Evolutionary conservation across 768 basidiomycete genomes (phyloP).

Genomic region (Calocybe gangraenosa): DNA sequence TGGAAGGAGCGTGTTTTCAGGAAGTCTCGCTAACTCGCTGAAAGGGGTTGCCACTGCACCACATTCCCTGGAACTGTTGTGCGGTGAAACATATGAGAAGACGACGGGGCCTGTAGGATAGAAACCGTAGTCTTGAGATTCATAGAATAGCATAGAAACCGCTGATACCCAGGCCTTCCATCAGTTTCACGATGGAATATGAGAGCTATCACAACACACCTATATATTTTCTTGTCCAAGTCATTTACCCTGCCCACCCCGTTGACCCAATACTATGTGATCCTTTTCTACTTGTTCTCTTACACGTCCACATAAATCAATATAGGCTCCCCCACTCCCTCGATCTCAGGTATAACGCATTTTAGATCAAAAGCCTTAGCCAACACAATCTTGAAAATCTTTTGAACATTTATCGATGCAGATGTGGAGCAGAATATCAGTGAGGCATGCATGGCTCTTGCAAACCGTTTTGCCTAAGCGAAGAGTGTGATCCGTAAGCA

Average conservation of each 20-base stretch:
- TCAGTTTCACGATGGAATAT: neutral
- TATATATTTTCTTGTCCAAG: conserved; percentile 28
- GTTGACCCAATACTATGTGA: conserved; percentile 11
- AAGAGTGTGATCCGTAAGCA: conserved; percentile 8
- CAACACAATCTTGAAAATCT: conserved; percentile 97
- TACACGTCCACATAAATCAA: conserved; percentile 89
- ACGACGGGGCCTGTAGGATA: too few relatives aligned
- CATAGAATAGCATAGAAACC: too few relatives aligned
- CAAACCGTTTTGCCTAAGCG: conserved; percentile 89
- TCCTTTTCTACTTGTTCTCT: conserved; percentile 17
- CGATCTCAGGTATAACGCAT: conserved; percentile 97
- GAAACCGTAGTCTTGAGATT: too few relatives aligned
- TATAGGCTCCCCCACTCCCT: conserved; percentile 93
- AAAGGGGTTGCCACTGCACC: neutral
- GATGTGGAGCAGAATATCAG: conserved; percentile 99
- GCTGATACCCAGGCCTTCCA: too few relatives aligned
- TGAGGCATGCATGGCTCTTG: conserved; percentile 99
- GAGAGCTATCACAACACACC: conserved; percentile 16
- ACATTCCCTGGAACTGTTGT: neutral
- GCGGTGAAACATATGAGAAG: too few relatives aligned
- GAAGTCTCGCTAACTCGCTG: neutral
- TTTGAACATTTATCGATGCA: conserved; percentile 99
- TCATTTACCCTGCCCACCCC: conserved; percentile 15
- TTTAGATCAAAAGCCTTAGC: conserved; percentile 98
- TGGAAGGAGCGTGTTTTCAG: conserved; percentile 1